Evolutionary conservation across 805 yeast genomes (phyloP), one percentile per base, ranked within the genome.

Genomic region (Danielozyma ontarioensis): DNA sequence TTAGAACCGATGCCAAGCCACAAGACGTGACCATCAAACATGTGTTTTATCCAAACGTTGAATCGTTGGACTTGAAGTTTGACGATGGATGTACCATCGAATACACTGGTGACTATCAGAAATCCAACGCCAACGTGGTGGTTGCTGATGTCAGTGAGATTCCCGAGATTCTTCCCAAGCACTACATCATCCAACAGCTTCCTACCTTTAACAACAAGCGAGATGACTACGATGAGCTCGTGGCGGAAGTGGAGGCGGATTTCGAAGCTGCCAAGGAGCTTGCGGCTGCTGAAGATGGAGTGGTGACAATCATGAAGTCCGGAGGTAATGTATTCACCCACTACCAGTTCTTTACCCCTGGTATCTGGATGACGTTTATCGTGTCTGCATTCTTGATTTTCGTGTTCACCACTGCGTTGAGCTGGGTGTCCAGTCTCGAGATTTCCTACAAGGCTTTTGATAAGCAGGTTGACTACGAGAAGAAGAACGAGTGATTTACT

Each of bases 401-500:
- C 23, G 67, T 86, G 26, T 62, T 86, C 35, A 51, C 67, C 31
- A 62, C 71, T 32, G 90, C 94, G 12, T 68, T 87, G 40, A 51
- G 74, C 32, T 86, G 95, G 93, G 62, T 86, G 30, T 53, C 76
- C 16, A 67, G 80, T 14, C 59, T 88, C 44, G 80, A 83, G 51
- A 83, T 88, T 46, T 75, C 90, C 50, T 87, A 88, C 66, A 77
- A 77, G 44, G 80, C 95, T 11, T 80, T 88, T 50, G 95, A 86
- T 39, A 84, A 79, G 61, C 80, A 73, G 36, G 65, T 73, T 31
- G 74, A 68, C 42, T 67, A 59, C 36, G 72, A 66, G 41, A 74
- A 70, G 56, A 78, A 76, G 53, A 59, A 48, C 30, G 66, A 63
- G 43, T 64, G 58, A 25, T 11, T 33, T 7, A 15, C 21, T n/a